Evolutionary conservation across 371 early-diverging fungal species (phyloP).

Genomic region (Coemansia sp.): DNA sequence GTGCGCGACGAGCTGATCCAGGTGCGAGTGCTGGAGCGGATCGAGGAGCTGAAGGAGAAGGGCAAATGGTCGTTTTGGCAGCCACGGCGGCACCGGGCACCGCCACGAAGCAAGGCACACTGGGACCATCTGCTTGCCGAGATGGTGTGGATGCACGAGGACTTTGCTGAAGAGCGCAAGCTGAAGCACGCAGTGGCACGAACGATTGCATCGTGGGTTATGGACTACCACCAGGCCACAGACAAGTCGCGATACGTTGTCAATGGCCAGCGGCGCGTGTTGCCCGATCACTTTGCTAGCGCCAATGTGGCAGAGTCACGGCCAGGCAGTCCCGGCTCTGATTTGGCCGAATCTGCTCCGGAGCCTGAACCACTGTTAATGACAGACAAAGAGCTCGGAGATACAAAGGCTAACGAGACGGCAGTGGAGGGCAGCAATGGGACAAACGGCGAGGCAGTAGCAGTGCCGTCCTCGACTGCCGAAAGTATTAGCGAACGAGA

Average conservation of each 20-base stretch:
- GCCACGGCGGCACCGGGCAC: conserved; percentile 67
- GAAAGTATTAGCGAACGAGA: background rate
- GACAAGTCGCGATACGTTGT: conserved; percentile 61
- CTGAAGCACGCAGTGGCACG: conserved; percentile 81
- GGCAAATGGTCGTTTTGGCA: conserved; percentile 84
- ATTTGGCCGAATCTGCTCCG: background rate
- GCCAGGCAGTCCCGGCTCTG: background rate
- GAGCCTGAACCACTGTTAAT: background rate
- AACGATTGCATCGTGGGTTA: conserved; percentile 67
- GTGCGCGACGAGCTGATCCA: conserved; percentile 83
- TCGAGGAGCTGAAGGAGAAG: conserved; percentile 76
- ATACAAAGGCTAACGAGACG: background rate
- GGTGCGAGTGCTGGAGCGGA: conserved; percentile 68
- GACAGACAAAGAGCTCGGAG: background rate
- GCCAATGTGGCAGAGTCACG: background rate
- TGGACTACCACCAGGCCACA: conserved; percentile 77
- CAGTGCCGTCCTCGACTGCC: background rate
- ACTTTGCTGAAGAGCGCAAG: conserved; percentile 83
- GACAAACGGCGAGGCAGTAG: background rate
- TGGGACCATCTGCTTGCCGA: conserved; percentile 83
- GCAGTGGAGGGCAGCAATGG: background rate
- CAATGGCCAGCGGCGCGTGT: conserved; percentile 9
- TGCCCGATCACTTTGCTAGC: conserved; percentile 21
- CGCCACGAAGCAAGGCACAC: conserved; percentile 76
- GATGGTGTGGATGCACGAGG: conserved; percentile 74